A percentile compares a stretch with the other conserved stretches of the same genome.
phyloP scores from a whole-genome alignment of 2,329 filamentous ascomycete species.

The Pseudocercospora musae region DNA sequence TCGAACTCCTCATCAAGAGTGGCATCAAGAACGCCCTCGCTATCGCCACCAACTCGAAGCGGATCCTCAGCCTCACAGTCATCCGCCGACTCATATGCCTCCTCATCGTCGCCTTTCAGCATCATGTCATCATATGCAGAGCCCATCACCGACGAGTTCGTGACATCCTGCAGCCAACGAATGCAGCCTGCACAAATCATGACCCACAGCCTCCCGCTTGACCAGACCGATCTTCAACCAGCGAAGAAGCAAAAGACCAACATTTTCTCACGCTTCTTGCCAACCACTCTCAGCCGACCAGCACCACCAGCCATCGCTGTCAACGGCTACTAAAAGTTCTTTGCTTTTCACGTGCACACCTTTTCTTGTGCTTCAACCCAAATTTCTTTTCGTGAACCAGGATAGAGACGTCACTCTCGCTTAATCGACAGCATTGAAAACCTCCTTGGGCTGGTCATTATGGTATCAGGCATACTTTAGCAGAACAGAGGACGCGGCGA shows the following conservation, averaged over 20 bases:
- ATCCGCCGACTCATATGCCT: slow-evolving; percentile 33
- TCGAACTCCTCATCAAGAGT: slow-evolving; percentile 33
- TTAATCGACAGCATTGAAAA: slow-evolving; percentile 2
- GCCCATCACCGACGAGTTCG: slow-evolving; percentile 28
- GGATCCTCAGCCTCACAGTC: slow-evolving; percentile 36
- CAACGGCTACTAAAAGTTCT: slow-evolving; percentile 19
- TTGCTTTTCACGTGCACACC: slow-evolving; percentile 2
- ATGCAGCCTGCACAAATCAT: slow-evolving; percentile 26
- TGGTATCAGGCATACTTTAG: slow-evolving; percentile 3
- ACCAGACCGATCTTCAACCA: slow-evolving; percentile 31
- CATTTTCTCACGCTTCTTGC: slow-evolving; percentile 39
- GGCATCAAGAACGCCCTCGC: slow-evolving; percentile 46
- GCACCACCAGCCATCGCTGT: slow-evolving; percentile 13
- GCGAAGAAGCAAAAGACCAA: slow-evolving; percentile 38
- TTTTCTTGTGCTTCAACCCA: not conserved
- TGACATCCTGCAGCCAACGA: slow-evolving; percentile 40
- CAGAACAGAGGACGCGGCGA: slow-evolving; percentile 3
- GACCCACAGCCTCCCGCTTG: slow-evolving; percentile 26
- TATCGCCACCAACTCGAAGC: slow-evolving; percentile 47
- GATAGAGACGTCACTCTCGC: slow-evolving; percentile 5
- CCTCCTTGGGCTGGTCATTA: not conserved
- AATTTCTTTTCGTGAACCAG: slow-evolving; percentile 7
- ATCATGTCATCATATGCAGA: slow-evolving; percentile 34
- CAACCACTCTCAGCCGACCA: slow-evolving; percentile 27
- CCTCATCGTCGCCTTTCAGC: slow-evolving; percentile 34